Evolutionary conservation across 108 stramenopile genomes (phyloP).

Genomic region (Fistulifera solaris): DNA sequence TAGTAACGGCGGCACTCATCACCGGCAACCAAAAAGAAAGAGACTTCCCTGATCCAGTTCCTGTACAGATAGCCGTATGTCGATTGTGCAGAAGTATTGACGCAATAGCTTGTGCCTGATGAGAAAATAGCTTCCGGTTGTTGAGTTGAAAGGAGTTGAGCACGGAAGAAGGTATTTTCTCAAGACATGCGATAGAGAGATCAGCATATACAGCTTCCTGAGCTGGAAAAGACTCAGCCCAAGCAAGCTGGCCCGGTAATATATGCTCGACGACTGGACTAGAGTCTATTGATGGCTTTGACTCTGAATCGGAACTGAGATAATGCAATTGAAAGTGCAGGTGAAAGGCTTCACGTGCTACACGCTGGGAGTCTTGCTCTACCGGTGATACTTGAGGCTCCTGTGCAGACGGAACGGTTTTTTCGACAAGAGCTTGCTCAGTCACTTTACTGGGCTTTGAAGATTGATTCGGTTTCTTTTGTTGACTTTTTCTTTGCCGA

Average conservation of each 20-base stretch:
- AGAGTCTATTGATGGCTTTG: neutral
- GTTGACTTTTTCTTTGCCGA: neutral
- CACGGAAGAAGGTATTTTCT: neutral
- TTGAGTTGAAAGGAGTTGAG: neutral
- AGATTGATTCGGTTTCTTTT: neutral
- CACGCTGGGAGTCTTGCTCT: neutral
- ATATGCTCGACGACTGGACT: constrained; percentile 13
- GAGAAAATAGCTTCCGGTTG: constrained; percentile 40
- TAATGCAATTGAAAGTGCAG: neutral
- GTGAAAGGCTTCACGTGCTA: neutral
- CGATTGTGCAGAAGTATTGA: constrained; percentile 37
- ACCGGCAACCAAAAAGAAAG: constrained; percentile 82
- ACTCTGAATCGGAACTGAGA: neutral
- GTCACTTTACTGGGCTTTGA: neutral
- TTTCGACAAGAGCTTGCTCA: neutral
- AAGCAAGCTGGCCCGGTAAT: constrained; percentile 39
- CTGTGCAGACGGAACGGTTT: neutral
- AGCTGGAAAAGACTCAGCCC: constrained; percentile 58
- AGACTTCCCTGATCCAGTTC: constrained; percentile 85
- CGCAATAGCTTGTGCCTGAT: constrained; percentile 76
- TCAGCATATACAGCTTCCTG: constrained; percentile 32
- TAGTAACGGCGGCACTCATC: constrained; percentile 47
- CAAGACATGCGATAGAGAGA: neutral
- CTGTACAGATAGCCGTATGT: constrained; percentile 78
- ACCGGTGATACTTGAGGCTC: neutral